Evolutionary conservation across 495 filamentous ascomycete genomes (phyloP), one percentile per base, ranked within the genome.

Genomic region (Podospora tetraspora): DNA sequence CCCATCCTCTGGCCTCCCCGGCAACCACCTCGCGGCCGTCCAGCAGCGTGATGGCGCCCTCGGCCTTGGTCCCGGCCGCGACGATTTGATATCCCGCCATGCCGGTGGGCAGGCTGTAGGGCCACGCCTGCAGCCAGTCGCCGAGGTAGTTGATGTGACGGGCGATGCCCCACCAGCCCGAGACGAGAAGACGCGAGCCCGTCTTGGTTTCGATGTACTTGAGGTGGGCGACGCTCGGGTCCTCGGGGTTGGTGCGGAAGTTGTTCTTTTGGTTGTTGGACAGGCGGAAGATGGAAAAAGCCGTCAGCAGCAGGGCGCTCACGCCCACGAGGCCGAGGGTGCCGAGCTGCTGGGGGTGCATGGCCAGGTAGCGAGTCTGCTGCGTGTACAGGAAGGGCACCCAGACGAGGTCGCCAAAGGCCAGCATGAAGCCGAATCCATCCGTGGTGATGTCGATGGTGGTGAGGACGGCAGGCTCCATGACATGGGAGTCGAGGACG

Each of bases 111-210:
- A 99, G 82, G 68, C 89, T 91, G 79, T 94, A 99, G 0, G 92
- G 88, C 92, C 93, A 98, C 19, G 89, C 86, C 88, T 96, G 92
- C 64, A 94, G 79, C 94, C 94, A 98, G 79, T 99, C 95, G 56
- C 94, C 96, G n/a, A 96, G 79, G 77, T 99, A 98, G 81, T 98
- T 99, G 83, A 97, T 94, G 77, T 99, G 96, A 21, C 96, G 85
- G 13, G 93, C 90, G 23, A 85, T 80, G 56, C 95, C 96, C 96
- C 95, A 98, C 96, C 96, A 99, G 30, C 95, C 95, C 6, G 91
- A 91, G 3, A 86, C 87, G 74, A 99, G 86, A 62, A 98, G 83
- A 66, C 88, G 89, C 22, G 89, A 91, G 37, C 95, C 95, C 10
- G 86, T 83, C 75, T 89, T 89, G 27, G 95, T 99, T 81, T 95